phyloP scores from a whole-genome alignment of 2,329 filamentous ascomycete genomes.

The Ophiosphaerella narmari region DNA sequence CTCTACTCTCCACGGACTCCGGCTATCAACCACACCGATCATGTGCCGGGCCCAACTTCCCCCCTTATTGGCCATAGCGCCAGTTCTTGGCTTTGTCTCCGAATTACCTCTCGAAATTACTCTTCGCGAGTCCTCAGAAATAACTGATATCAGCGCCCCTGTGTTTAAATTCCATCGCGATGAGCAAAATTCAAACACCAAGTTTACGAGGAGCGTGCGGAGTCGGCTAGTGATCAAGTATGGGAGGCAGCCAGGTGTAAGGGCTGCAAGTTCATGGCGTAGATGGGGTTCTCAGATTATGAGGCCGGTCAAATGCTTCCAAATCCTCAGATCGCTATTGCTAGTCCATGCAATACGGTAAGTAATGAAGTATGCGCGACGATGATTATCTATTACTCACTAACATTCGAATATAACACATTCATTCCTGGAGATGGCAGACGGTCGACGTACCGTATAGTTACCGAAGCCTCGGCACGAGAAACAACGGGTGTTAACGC shows the following conservation, averaged over 20 bases:
- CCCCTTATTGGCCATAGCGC: no score
- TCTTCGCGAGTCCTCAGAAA: no score
- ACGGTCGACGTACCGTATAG: not conserved
- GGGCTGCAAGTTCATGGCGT: slow-evolving; percentile 1
- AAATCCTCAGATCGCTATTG: not conserved
- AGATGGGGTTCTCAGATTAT: slow-evolving; percentile 2
- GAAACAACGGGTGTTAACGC: slow-evolving; percentile 2
- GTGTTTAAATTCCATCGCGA: no score
- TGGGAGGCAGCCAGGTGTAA: slow-evolving; percentile 2
- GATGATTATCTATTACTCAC: not conserved
- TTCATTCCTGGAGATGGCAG: not conserved
- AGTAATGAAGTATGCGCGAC: not conserved
- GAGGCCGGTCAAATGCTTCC: slow-evolving; percentile 2
- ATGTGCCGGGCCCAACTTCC: no score
- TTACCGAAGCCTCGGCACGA: not conserved
- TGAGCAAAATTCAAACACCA: no score
- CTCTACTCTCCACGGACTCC: no score
- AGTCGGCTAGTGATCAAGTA: not conserved
- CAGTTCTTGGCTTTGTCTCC: no score
- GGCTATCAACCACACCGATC: no score
- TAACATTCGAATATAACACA: not conserved
- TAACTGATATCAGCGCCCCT: no score
- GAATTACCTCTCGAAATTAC: no score
- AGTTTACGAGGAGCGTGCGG: not conserved
- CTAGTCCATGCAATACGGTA: not conserved